phyloP scores from a whole-genome alignment of 2,329 filamentous ascomycete genomes.

The Nakataea oryzae region DNA sequence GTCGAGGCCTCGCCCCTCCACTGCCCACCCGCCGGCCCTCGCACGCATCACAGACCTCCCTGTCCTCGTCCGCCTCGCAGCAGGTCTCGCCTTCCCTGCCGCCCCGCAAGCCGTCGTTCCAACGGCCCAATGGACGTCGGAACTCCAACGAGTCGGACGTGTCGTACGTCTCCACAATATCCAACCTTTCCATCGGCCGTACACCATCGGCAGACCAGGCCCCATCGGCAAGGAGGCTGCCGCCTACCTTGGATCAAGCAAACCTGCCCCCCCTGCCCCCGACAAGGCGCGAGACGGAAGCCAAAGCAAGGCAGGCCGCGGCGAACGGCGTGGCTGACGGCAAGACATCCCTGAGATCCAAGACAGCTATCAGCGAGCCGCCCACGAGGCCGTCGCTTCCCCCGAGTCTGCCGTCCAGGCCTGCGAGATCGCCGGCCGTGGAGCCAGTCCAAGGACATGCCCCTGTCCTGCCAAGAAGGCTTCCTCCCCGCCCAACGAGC shows the following conservation, averaged over 20 bases:
- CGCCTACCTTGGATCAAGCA: slow-evolving; percentile 44
- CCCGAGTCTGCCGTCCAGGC: slow-evolving; percentile 40
- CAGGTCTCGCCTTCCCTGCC: slow-evolving; percentile 36
- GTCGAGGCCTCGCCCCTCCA: slow-evolving; percentile 20
- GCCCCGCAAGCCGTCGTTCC: slow-evolving; percentile 35
- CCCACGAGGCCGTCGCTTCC: slow-evolving; percentile 30
- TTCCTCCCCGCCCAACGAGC: slow-evolving; percentile 25
- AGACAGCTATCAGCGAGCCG: slow-evolving; percentile 21
- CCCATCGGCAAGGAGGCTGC: slow-evolving; percentile 33
- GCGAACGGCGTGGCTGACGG: slow-evolving; percentile 15
- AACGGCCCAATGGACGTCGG: slow-evolving; percentile 32
- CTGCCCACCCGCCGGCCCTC: slow-evolving; percentile 24
- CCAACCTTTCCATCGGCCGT: slow-evolving; percentile 37
- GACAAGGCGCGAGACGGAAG: slow-evolving; percentile 41
- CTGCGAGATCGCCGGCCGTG: slow-evolving; percentile 22
- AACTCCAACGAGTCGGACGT: slow-evolving; percentile 48
- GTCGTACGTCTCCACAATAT: slow-evolving; percentile 43
- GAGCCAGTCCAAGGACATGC: slow-evolving; percentile 47
- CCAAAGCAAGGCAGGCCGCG: slow-evolving; percentile 25
- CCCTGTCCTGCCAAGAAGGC: slow-evolving; percentile 28
- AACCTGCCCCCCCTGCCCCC: slow-evolving; percentile 48
- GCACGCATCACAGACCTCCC: slow-evolving; percentile 10
- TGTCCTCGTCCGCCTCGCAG: slow-evolving; percentile 7
- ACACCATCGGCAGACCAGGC: slow-evolving; percentile 32
- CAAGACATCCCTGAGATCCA: slow-evolving; percentile 11